phyloP scores from a whole-genome alignment of 202 grass and related monocot genomes.

The Carex sylvatica region DNA sequence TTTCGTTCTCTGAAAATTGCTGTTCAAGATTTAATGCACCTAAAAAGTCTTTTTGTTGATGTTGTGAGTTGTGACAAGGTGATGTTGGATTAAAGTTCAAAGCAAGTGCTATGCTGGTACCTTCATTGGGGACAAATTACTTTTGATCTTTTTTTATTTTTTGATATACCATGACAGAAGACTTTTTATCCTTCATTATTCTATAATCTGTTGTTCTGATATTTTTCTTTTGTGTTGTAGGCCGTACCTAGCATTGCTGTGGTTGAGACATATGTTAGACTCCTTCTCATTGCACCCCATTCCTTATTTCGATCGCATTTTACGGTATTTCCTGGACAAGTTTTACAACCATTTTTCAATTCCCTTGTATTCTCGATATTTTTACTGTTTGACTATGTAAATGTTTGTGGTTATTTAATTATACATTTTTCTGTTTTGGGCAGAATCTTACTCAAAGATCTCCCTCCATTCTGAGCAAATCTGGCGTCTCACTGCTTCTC shows the following conservation, averaged over 20 bases:
- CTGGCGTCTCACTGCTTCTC: constrained; percentile 86
- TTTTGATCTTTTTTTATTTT: neutral
- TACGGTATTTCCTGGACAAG: constrained; percentile 48
- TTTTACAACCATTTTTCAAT: neutral
- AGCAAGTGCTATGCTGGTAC: neutral
- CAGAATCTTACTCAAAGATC: constrained; percentile 95
- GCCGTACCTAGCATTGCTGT: constrained; percentile 94
- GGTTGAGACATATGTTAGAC: constrained; percentile 95
- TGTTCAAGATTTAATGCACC: neutral
- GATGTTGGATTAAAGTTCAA: neutral
- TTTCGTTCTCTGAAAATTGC: neutral
- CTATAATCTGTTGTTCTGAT: neutral
- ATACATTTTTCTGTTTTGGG: constrained; percentile 32
- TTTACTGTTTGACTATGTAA: neutral
- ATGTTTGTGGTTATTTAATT: constrained; percentile 6
- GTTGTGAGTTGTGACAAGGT: neutral
- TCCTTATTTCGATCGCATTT: constrained; percentile 96
- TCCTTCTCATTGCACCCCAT: constrained; percentile 90
- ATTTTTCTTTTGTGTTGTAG: constrained; percentile 37
- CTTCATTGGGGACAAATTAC: neutral
- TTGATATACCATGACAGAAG: too few species aligned
- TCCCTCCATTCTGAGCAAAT: constrained; percentile 84
- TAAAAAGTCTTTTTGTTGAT: neutral
- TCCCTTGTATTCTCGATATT: neutral
- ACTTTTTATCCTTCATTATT: neutral